Evolutionary conservation across 345 rosid species (phyloP), one percentile per base, ranked within the genome.

Genomic region (Turritis glabra): DNA sequence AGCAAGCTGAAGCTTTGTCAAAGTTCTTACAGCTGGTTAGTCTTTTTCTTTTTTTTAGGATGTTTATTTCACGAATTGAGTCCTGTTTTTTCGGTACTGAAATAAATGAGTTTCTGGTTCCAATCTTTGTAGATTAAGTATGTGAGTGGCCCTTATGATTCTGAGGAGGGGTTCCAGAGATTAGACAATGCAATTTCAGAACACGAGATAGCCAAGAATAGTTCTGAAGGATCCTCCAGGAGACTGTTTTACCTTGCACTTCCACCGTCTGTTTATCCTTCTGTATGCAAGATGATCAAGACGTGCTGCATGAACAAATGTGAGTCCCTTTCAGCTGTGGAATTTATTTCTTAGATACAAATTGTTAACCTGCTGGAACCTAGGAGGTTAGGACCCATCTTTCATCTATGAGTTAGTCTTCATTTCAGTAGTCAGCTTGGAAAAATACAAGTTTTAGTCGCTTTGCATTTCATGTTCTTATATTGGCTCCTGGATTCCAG

Each of bases 181-280:
- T 75, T 95, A 78, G 98, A 95, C 80, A 81, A 80, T 80, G 90
- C 82, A 58, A 90, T 96, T 56, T 81, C 89, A 12, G 79, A 83
- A 71, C 96, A 92, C 48, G 98, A 96, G 75, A 44, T 77, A 27
- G 80, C 91, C 8, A 96, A 78, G 77, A 85, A 81, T 29, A 90
- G 90, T 76, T n/a, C 69, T 17, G 93, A 92, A 80, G 99, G 97
- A 13, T 86, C 96, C 54, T 89, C 91, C 9, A 85, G 98, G 65
- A 96, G 97, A 74, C 84, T 92, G 18, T 96, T 96, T 83, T 96
- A 96, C 67, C 77, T 96, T 43, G 99, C 99, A 67, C 98, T 96
- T 66, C 99, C 99, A 12, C 97, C 98, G 5, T 90, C 99, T 7
- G 94, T 96, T 22, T 96, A 96, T 82, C 99, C 99, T 41, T 70